Base-by-base conservation (phyloP, 73 alveolate genomes). In the Paraurostyla sp. region DNA sequence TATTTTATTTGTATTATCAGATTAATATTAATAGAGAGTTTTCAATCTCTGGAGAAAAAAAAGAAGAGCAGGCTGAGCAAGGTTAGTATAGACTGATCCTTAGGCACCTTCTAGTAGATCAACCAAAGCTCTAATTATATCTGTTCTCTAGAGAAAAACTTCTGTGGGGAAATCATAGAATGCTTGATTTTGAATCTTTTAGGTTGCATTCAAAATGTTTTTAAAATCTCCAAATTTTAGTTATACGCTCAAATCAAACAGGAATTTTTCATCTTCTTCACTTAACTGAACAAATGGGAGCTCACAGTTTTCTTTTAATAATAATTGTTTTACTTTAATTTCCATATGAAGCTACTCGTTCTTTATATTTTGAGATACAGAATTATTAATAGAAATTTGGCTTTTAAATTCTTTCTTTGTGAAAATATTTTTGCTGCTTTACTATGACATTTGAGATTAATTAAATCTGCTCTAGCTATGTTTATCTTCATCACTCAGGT, bases 121-220 rank as follows among this genome's bases (percentile, higher is more conserved):
- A 13, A 69, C 3, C 0, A 85, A 81, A 20, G 68, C 76, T 40
- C 68, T 43, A 22, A 85, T 29, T 6, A 85, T 20, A 48, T 85
- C 92, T 0, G 80, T 46, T 50, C 92, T 85, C 63, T 85, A 68
- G 2, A 85, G 81, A 52, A 85, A 85, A 20, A 85, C 81, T 69
- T 85, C 92, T 25, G 50, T 46, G 15, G 92, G 92, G 59, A 59
- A 85, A 76, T 85, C 92, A 23, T 18, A 50, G 54, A 69, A 36
- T 38, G 71, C 51, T 0, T 16, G 52, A 27, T n/a, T 65, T 29
- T 49, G 22, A 13, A 45, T 25, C 27, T 69, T 69, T 30, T 85
- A 29, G 38, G 80, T 40, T 9, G 87, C 57, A 30, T 27, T 48
- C 45, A 85, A 25, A 65, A 85, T 62, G 59, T 68, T 48, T n/a